Evolutionary conservation across 2,329 filamentous ascomycete species (phyloP).

Genomic region (Ascochyta fabae): DNA sequence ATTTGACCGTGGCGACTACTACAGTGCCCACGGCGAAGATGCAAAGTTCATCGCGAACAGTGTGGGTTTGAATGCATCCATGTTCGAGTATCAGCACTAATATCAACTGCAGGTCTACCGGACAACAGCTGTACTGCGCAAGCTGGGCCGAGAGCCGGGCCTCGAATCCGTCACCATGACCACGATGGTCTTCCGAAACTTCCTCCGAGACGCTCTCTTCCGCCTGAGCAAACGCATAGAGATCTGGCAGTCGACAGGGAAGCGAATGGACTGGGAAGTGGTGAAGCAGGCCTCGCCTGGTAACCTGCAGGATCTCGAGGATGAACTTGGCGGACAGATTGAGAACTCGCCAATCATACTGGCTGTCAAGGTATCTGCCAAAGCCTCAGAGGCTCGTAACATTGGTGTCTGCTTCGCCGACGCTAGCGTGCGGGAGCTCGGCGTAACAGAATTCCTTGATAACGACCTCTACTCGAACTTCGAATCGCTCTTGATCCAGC

Average conservation of each 20-base stretch:
- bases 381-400: constrained; percentile 80
- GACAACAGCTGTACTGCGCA: constrained; percentile 92
- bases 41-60: constrained; percentile 82
- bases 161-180: constrained; percentile 95
- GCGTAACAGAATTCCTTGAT: constrained; percentile 97
- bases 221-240: constrained; percentile 89
- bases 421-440: constrained; percentile 92
- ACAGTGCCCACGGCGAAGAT: constrained; percentile 90
- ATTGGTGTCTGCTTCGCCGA: constrained; percentile 98
- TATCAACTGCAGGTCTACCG: constrained; percentile 76
- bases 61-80: constrained; percentile 52
- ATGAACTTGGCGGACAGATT: constrained; percentile 85
- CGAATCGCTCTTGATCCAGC: constrained; percentile 92
- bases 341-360: constrained; percentile 94
- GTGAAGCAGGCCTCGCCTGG: constrained; percentile 90
- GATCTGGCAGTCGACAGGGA: constrained; percentile 78
- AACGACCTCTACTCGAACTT: constrained; percentile 99
- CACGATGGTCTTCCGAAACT: constrained; percentile 91
- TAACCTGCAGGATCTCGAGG: constrained; percentile 95
- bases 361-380: constrained; percentile 91
- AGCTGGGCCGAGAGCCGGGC: constrained; percentile 83
- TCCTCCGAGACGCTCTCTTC: constrained; percentile 92
- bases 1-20: constrained; percentile 94
- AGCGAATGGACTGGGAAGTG: constrained; percentile 88
- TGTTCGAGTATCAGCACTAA: not conserved